Base-by-base conservation (phyloP, 768 basidiomycete genomes). In the Mycena capillaripes region DNA sequence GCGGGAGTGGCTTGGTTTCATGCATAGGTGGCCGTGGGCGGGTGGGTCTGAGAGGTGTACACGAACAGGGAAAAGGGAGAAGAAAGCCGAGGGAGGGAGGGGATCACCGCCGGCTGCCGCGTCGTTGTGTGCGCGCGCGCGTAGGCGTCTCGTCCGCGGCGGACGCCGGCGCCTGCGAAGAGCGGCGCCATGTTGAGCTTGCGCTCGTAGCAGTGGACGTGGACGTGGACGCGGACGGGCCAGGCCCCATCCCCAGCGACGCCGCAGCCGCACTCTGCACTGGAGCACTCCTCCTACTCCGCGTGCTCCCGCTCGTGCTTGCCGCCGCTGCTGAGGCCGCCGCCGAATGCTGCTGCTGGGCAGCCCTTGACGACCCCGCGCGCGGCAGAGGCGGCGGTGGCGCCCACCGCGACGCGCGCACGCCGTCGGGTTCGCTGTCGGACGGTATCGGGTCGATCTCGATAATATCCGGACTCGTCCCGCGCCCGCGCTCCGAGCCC, bases 101-200 rank as follows among this genome's bases (percentile, higher is more conserved):
- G 10, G 10, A 67, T 72, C 61, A 72, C 66, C 71, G 66, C 50
- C 71, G 42, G 32, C 66, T 72, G 27, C 60, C 60, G 27, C 71
- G 71, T 25, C 66, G 60, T 27, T 58, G 66, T 23, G 36, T 32
- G 14, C 71, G 71, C 46, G 66, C 25, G 9, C 71, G 71, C 23
- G 71, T 30, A 6, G 71, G 38, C 21, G 71, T n/a, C 61, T 72
- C 71, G 32, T 72, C 71, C 21, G 61, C 29, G 1, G 38, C 42
- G 27, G 53, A 40, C 25, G 59, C 25, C 42, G 61, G 32, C 5
- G 30, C 27, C n/a, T 67, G 55, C 5, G 69, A 58, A 4, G 71
- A 72, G 29, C 71, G 71, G 10, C 71, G 66, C 71, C 71, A 72
- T 34, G 60, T 53, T 36, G 71, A 36, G 61, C 59, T 57, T 48